phyloP scores from a whole-genome alignment of 1,139 yeast genomes.

The Pneumocystis sp. region DNA sequence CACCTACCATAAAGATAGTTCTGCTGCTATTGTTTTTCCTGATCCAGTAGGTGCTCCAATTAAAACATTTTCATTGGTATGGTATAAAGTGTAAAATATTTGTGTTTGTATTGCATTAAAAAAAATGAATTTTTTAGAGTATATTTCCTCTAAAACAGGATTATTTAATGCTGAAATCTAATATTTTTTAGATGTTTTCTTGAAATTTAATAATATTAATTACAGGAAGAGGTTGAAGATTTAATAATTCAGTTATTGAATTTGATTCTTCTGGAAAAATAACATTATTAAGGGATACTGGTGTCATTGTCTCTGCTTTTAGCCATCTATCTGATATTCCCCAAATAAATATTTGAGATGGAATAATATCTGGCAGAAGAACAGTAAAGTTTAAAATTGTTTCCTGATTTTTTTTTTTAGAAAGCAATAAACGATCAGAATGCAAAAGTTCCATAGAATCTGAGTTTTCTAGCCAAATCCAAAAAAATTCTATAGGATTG shows the following conservation, averaged over 20 bases:
- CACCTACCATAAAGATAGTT: constrained; percentile 91
- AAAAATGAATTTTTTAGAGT: constrained; percentile 52
- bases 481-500: constrained; percentile 73
- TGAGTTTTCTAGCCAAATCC: constrained; percentile 83
- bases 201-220: not conserved
- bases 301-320: constrained; percentile 63
- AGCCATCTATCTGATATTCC: constrained; percentile 79
- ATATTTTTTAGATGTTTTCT: not conserved
- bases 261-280: constrained; percentile 82
- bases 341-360: constrained; percentile 70
- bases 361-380: constrained; percentile 75
- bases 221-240: constrained; percentile 68
- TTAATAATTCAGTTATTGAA: constrained; percentile 60
- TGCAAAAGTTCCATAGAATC: constrained; percentile 55
- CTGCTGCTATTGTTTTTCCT: constrained; percentile 95
- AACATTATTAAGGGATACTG: constrained; percentile 80
- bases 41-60: constrained; percentile 99
- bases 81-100: constrained; percentile 81
- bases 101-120: constrained; percentile 98
- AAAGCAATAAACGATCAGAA: constrained; percentile 62
- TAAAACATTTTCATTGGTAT: constrained; percentile 62
- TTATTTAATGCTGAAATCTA: constrained; percentile 56
- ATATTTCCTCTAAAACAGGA: constrained; percentile 50
- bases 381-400: constrained; percentile 86
- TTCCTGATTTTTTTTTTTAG: constrained; percentile 38